Conservation (phyloP, 202 grass and related monocot species). For the Elaeis oleifera region DNA sequence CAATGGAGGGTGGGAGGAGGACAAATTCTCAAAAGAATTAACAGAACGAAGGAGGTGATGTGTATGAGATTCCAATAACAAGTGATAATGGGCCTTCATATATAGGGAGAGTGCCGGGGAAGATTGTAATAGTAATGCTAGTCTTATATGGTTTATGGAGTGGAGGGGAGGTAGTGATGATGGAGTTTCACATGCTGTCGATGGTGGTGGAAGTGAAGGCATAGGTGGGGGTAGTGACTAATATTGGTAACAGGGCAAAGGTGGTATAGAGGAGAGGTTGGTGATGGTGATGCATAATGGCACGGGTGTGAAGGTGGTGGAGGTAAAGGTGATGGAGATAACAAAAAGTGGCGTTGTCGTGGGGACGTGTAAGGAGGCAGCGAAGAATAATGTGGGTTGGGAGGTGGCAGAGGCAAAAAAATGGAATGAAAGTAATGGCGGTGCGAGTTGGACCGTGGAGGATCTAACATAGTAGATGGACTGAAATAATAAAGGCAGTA, state of each 20-base stretch:
- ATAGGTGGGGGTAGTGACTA: too few relatives aligned
- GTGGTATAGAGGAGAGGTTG: not conserved
- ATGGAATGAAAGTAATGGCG: not conserved
- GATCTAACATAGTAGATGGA: not conserved
- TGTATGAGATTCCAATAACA: constrained; percentile 36
- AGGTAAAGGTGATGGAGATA: constrained; percentile 19
- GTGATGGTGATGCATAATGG: constrained; percentile 25
- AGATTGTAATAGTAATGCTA: constrained; percentile 36
- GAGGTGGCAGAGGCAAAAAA: not conserved
- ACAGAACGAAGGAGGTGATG: constrained; percentile 66
- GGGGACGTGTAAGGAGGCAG: not conserved
- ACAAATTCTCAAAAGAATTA: constrained; percentile 39
- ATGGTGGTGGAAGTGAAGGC: not conserved
- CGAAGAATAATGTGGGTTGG: not conserved
- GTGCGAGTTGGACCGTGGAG: fast-evolving
- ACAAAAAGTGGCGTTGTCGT: not conserved
- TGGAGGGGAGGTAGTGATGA: constrained; percentile 3
- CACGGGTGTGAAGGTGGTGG: constrained; percentile 5
- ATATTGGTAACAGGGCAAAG: too few relatives aligned
- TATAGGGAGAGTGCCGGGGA: not conserved
- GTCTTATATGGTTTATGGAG: constrained; percentile 23
- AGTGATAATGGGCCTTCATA: constrained; percentile 41
- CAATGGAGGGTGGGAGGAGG: constrained; percentile 21
- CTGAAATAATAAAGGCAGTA: fast-evolving
- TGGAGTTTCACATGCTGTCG: constrained; percentile 33